Conservation (phyloP, 78 protist genomes). For the Planoprotostelium fungivorum region DNA sequence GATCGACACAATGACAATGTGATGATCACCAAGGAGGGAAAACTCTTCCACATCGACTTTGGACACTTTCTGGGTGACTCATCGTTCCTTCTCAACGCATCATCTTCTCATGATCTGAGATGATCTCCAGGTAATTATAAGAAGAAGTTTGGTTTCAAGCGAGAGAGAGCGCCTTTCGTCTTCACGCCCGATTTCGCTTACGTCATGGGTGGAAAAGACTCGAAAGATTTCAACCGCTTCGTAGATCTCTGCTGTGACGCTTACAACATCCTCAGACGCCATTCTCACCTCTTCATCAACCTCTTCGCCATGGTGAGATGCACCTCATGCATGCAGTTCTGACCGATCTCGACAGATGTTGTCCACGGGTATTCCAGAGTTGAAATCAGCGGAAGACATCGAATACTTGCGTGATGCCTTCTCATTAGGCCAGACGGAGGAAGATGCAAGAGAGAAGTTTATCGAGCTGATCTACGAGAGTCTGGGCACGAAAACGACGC, state of each 20-base stretch:
- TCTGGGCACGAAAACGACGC: constrained; percentile 38
- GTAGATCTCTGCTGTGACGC: constrained; percentile 70
- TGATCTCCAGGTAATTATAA: constrained; percentile 11
- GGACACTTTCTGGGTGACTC: constrained; percentile 37
- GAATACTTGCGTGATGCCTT: constrained; percentile 61
- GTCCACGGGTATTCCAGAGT: constrained; percentile 92
- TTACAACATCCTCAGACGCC: constrained; percentile 69
- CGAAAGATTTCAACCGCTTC: constrained; percentile 54
- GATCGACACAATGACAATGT: constrained; percentile 97
- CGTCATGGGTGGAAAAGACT: constrained; percentile 76
- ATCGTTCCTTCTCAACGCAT: no score
- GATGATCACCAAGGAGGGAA: constrained; percentile 80
- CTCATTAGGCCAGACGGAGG: constrained; percentile 52
- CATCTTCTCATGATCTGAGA: no score
- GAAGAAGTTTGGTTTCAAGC: constrained; percentile 62
- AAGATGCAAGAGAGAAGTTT: constrained; percentile 54
- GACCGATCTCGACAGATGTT: constrained; percentile 15
- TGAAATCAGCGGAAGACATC: constrained; percentile 66
- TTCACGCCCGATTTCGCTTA: constrained; percentile 88
- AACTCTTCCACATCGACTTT: constrained; percentile 53
- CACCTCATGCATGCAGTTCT: background rate
- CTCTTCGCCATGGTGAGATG: constrained; percentile 73
- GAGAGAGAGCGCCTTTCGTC: constrained; percentile 94
- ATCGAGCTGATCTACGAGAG: constrained; percentile 38
- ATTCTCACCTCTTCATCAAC: constrained; percentile 77